A percentile compares a stretch with the other conserved stretches of the same genome.
Evolutionary conservation across 2,329 filamentous ascomycete genomes (phyloP).

Genomic region (Pseudophaeomoniella oleicola): DNA sequence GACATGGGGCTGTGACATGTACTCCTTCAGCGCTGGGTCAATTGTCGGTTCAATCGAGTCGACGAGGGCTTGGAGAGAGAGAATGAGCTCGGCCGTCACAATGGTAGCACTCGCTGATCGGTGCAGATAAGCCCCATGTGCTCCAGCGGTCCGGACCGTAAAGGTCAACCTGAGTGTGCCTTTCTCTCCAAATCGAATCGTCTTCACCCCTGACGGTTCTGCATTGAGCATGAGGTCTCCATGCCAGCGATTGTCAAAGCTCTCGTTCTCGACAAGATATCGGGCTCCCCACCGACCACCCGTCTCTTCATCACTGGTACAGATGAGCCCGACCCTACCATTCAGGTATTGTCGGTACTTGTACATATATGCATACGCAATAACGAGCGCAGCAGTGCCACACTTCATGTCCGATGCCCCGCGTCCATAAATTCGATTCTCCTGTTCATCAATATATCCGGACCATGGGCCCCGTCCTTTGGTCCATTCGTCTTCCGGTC

Average conservation of each 20-base stretch:
- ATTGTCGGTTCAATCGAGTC: constrained; percentile 16
- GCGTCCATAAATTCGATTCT: constrained; percentile 19
- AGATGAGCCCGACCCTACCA: constrained; percentile 15
- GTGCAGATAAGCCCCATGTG: constrained; percentile 27
- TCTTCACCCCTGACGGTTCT: constrained; percentile 23
- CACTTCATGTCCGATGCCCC: constrained; percentile 31
- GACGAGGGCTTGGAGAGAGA: constrained; percentile 13
- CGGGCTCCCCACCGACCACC: constrained; percentile 22
- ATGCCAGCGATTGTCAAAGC: constrained; percentile 15
- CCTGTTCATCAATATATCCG: constrained; percentile 17
- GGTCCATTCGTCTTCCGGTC: constrained; percentile 18
- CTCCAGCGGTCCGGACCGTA: constrained; percentile 17
- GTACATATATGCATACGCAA: constrained; percentile 22
- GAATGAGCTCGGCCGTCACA: constrained; percentile 18
- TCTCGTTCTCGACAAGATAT: constrained; percentile 19
- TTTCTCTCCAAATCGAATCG: constrained; percentile 28
- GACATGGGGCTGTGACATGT: constrained; percentile 17
- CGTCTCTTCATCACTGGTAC: constrained; percentile 26
- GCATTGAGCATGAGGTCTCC: constrained; percentile 25
- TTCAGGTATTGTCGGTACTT: constrained; percentile 9
- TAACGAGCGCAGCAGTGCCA: constrained; percentile 23
- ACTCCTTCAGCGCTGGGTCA: constrained; percentile 13
- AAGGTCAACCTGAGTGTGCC: constrained; percentile 26
- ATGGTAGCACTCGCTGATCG: constrained; percentile 22
- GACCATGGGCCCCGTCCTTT: constrained; percentile 20